Evolutionary conservation across 495 filamentous ascomycete genomes (phyloP), one percentile per base, ranked within the genome.

Genomic region (Parmelia sp.): DNA sequence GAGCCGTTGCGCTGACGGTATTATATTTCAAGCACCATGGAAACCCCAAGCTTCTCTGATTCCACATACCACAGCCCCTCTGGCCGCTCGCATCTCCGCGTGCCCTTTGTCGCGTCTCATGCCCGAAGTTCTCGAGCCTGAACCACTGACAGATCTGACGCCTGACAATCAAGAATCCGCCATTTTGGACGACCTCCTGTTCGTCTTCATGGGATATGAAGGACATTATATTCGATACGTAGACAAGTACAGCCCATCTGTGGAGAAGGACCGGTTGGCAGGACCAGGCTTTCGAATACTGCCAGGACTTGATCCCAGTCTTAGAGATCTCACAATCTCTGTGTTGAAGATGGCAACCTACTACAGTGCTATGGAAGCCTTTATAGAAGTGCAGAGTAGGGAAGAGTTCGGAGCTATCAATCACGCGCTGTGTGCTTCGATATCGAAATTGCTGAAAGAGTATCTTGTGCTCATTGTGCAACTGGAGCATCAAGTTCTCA

Each of bases 151-250:
- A 61, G 82, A 88, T 58, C 75, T 97, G 64, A 83, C 89, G 3
- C 75, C 91, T 27, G 88, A 94, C 64, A 84, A 79, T 11, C 94
- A 98, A 72, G 94, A 98, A 75, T 82, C 83, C 15, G 88, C 85
- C 4, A 88, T 97, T 15, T 76, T 97, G 58, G 92, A 96, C 67
- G 94, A 98, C 69, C 76, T 98, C 27, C 74, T 97, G 40, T 97
- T 91, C 73, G 91, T 95, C 5, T 93, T 97, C 68, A 97, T 97
- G 93, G 94, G 94, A n/a, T 95, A 90, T 66, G 94, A 98, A 76
- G 94, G 94, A 35, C 91, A 96, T 73, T 97, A 97, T 73, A 89
- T 97, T 68, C 90, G 92, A 64, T 97, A 91, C 68, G 80, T 81
- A 44, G 85, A 85, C 62, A 82, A 84, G 4, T 97, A 96, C 74